Evolutionary conservation across 2,329 filamentous ascomycete species (phyloP).

Genomic region (Botryotinia convoluta): DNA sequence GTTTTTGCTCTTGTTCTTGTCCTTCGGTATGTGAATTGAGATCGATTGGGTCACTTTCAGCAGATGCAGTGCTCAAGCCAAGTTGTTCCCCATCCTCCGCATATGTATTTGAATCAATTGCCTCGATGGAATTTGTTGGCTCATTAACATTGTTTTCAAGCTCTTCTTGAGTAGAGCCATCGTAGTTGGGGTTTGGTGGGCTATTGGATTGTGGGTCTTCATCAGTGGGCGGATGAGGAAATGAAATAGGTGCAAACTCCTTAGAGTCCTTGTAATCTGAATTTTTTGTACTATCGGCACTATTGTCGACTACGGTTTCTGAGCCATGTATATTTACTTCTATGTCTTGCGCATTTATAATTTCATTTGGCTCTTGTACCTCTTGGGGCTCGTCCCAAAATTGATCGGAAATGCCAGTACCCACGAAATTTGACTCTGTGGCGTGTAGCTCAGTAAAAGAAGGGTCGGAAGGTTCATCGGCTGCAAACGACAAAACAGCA

Average conservation of each 20-base stretch:
- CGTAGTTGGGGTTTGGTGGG: background rate
- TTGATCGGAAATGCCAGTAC: conserved; percentile 8
- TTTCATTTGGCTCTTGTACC: background rate
- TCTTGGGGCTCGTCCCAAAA: conserved; percentile 12
- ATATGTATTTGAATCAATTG: background rate
- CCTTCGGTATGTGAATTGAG: background rate
- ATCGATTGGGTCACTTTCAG: background rate
- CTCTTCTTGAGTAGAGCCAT: background rate
- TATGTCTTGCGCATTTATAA: background rate
- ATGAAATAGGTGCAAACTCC: background rate
- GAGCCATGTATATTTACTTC: conserved; percentile 7
- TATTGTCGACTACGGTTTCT: background rate
- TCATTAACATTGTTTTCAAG: conserved; percentile 3
- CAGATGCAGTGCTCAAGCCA: background rate
- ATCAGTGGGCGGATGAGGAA: conserved; percentile 9
- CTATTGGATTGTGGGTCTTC: background rate
- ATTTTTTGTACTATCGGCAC: background rate
- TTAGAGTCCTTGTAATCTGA: background rate
- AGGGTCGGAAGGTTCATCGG: background rate
- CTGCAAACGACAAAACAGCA: conserved; percentile 24
- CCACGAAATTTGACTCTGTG: conserved; percentile 10
- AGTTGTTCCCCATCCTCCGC: background rate
- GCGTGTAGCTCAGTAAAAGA: conserved; percentile 11
- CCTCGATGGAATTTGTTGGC: background rate
- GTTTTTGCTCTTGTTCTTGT: background rate